These are phyloP conservation scores for Neurospora sp. DNA, from an alignment of 495 filamentous ascomycete genomes.

Conservation along the genomic window DNA sequence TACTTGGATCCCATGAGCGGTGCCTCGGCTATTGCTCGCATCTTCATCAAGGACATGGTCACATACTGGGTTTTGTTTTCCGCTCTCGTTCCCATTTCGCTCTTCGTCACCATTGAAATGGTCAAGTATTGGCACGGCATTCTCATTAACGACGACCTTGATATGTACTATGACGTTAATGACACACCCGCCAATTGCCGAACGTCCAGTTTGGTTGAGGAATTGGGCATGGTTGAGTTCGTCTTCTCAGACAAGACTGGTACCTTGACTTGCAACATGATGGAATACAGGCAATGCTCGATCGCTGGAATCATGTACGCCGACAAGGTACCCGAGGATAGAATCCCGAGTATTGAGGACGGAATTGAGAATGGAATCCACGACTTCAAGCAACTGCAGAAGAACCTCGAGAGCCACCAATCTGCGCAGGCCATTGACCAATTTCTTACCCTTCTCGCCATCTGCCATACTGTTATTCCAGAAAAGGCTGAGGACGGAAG, in stretches of 20 bases:
- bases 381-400: conserved; percentile 67
- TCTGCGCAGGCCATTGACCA: conserved; percentile 69
- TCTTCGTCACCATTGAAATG: conserved; percentile 96
- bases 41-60: conserved; percentile 91
- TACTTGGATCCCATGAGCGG: conserved; percentile 40
- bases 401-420: conserved; percentile 63
- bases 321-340: conserved; percentile 87
- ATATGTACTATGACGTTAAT: conserved; percentile 94
- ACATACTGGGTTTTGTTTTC: conserved; percentile 99
- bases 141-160: conserved; percentile 92
- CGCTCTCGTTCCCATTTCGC: conserved; percentile 89
- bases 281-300: conserved; percentile 95
- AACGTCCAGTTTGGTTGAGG: conserved; percentile 93
- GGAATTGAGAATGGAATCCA: conserved; percentile 72
- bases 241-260: conserved; percentile 99
- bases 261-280: conserved; percentile 96
- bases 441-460: conserved; percentile 78
- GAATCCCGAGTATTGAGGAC: conserved; percentile 65
- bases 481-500: conserved; percentile 64
- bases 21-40: conserved; percentile 48
- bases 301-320: conserved; percentile 93
- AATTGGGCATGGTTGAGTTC: conserved; percentile 95
- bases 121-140: conserved; percentile 98
- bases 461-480: conserved; percentile 96
- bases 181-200: conserved; percentile 94